phyloP scores from a whole-genome alignment of 1,284 basidiomycete genomes.

The Tetrapyrgos nigripes region DNA sequence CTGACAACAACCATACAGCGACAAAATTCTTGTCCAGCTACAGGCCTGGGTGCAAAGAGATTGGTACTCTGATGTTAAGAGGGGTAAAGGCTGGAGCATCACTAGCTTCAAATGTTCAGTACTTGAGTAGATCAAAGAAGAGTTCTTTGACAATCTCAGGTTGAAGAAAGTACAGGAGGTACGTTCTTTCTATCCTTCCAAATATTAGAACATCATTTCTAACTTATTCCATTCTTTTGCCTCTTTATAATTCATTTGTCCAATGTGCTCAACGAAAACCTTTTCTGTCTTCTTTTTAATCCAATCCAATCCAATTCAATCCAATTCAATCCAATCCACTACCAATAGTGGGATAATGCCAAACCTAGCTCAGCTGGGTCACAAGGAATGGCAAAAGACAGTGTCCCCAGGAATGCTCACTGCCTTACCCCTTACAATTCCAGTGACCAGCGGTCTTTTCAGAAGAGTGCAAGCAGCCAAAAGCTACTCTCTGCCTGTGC shows the following conservation, averaged over 20 bases:
- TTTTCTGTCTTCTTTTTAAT: not conserved
- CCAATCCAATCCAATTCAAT: no score
- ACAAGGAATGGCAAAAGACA: no score
- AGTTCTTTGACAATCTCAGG: not conserved
- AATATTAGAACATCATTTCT: not conserved
- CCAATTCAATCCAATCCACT: no score
- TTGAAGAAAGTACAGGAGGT: not conserved
- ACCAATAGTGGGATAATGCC: no score
- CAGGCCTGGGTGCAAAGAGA: not conserved
- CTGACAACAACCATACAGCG: not conserved
- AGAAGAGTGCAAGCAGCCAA: no score
- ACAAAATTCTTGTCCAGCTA: not conserved
- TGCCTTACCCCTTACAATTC: no score
- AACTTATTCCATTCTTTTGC: not conserved
- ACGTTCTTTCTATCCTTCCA: not conserved
- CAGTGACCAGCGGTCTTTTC: no score
- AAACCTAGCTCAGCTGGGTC: no score
- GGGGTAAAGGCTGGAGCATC: not conserved
- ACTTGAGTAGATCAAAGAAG: not conserved
- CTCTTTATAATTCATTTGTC: not conserved
- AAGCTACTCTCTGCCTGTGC: not conserved
- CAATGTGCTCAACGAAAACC: not conserved
- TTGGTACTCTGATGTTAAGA: not conserved
- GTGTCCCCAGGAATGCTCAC: no score
- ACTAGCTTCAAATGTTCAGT: not conserved